Base-by-base conservation (phyloP, 2,329 filamentous ascomycete genomes). In the Alternaria ethzedia region DNA sequence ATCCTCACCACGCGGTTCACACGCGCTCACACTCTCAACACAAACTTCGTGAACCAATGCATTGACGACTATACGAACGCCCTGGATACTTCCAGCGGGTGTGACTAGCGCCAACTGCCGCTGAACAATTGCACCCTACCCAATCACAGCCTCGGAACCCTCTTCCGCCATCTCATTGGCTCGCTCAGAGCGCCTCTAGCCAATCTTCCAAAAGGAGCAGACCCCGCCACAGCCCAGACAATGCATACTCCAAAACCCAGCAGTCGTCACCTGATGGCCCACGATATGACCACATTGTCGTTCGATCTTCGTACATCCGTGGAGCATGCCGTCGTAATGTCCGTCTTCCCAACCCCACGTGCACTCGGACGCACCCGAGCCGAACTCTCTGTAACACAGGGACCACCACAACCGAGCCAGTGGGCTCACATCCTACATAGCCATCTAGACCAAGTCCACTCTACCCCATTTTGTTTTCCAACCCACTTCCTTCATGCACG, bases 141-240 rank as follows among this genome's bases (percentile, higher is more conserved):
- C 63, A 76, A 77, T 76, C 72, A 76, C 54, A 61, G 49, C 56
- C 55, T 21, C 61, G 59, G 64, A 56, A 17, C 61, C 67, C 64
- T 58, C 52, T 62, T 57, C 55, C 12, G 20, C 66, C 63, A 21
- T 50, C 46, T 62, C 61, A 79, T 78, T 79, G 74, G 77, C 61
- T 67, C 25, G 51, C 30, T 50, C 60, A 36, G 60, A 63, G 69
- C 75, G 74, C 75, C 71, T 70, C 67, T 57, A 64, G 65, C 56
- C 44, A 54, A 41, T 57, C 30, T 59, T 62, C 69, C 67, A 66
- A 71, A 68, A 69, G 60, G 68, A 67, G 59, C 66, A 44, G 32
- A 44, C n/a, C 41, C 49, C 26, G 50, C 58, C 68, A 67, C 44
- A 52, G 58, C 59, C 59, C 57, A 44, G 21, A 60, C 66, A 59